Evolutionary conservation across 2,329 filamentous ascomycete genomes (phyloP), one percentile per base, ranked within the genome.

Genomic region (Ciborinia camelliae): DNA sequence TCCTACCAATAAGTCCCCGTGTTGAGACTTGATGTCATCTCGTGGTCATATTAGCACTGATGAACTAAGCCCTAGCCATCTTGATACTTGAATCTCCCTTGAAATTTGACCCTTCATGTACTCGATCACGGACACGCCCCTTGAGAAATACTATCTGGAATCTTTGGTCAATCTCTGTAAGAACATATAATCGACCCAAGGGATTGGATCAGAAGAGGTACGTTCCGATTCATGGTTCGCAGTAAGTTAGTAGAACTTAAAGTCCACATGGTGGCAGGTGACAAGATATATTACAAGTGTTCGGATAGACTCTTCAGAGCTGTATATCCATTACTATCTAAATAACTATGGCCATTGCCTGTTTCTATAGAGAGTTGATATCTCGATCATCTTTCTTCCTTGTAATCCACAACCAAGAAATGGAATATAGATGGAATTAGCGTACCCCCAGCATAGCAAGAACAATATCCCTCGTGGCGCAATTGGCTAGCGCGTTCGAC

Each of bases 401-500:
- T 48, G 4, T 18, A 6, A 51, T 32, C 3, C 28, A n/a, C 20
- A 9, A 23, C 6, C n/a, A 45, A 4, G 9, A 4, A 1, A 8
- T 32, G 26, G 0, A 20, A 30, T 51, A 30, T 30, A 5, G 3
- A 51, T 4, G 1, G 4, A 4, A 32, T 2, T 51, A 20, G 7
- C 30, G 0, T 0, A 1, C 8, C 0, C 9, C 5, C 4, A 14
- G 1, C 2, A 59, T 10, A 23, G 2, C 28, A 35, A 37, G 0
- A 20, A 15, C 18, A 59, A 47, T 9, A 47, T 63, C 61, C 61
- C 51, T 63, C 61, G 61, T 63, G 61, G 61, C 61, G 59, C 59
- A 62, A 62, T 62, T 62, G 59, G 59, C 59, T 62, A 62, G 59
- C 59, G 59, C 48, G 59, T 63, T 63, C 51, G 61, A 63, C 61